phyloP scores from a whole-genome alignment of 2,329 filamentous ascomycete species.

The Fusarium sp. region DNA sequence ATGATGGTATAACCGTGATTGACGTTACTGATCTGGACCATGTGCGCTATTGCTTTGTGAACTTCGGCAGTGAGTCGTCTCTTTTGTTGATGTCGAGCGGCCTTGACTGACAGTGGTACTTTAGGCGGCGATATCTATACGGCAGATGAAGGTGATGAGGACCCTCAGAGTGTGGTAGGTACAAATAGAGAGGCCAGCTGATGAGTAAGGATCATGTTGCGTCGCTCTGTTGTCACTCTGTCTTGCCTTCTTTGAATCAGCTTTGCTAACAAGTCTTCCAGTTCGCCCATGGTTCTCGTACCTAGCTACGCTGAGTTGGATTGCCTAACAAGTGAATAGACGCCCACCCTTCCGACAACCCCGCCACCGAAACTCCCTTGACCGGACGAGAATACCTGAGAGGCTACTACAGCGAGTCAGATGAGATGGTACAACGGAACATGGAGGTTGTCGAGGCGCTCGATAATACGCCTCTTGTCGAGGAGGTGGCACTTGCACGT shows the following conservation, averaged over 20 bases:
- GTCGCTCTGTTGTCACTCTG: neutral
- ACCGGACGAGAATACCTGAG: neutral
- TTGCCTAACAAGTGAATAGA: neutral
- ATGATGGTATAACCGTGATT: constrained; percentile 9
- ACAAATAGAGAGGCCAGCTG: neutral
- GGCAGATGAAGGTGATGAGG: neutral
- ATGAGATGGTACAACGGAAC: neutral
- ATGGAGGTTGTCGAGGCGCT: neutral
- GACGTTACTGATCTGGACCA: constrained; percentile 7
- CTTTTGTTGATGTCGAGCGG: neutral
- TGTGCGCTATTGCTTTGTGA: constrained; percentile 14
- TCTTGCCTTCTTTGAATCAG: neutral
- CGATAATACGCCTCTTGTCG: constrained; percentile 1
- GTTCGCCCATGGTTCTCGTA: neutral
- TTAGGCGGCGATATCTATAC: neutral
- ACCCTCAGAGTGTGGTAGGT: neutral
- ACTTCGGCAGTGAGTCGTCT: neutral
- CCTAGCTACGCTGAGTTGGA: neutral
- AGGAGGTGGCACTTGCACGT: constrained; percentile 1
- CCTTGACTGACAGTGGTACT: neutral
- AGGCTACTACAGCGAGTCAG: neutral
- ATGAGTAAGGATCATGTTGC: neutral
- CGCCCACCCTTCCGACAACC: neutral
- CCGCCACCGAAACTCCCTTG: neutral
- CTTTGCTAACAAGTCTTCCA: neutral